Evolutionary conservation across 371 early-diverging fungal species (phyloP).

Genomic region (Circinella umbellata): DNA sequence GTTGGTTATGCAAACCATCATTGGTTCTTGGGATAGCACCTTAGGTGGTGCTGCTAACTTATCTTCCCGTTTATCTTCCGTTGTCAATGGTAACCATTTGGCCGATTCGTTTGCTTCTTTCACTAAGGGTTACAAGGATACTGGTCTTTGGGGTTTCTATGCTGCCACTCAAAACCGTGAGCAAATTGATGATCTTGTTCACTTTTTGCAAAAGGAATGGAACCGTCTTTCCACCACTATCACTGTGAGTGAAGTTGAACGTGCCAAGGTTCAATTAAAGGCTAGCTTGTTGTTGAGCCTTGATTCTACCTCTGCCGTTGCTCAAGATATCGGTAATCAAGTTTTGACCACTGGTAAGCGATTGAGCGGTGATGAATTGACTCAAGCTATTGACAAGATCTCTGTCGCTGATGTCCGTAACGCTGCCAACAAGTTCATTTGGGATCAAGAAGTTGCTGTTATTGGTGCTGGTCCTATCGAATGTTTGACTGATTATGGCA

Average conservation of each 20-base stretch:
- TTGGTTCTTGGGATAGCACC: slow-evolving; percentile 92
- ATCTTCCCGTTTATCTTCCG: slow-evolving; percentile 82
- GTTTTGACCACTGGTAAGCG: slow-evolving; percentile 89
- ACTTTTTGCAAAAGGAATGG: slow-evolving; percentile 92
- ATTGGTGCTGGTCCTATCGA: slow-evolving; percentile 57
- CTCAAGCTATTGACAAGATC: slow-evolving; percentile 80
- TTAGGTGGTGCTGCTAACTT: slow-evolving; percentile 83
- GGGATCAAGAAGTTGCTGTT: slow-evolving; percentile 74
- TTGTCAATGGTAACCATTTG: slow-evolving; percentile 77
- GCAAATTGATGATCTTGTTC: slow-evolving; percentile 83
- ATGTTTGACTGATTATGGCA: slow-evolving; percentile 85
- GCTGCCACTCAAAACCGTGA: slow-evolving; percentile 76
- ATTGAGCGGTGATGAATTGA: slow-evolving; percentile 81
- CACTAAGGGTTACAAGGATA: slow-evolving; percentile 95
- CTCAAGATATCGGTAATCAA: slow-evolving; percentile 95
- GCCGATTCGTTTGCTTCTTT: slow-evolving; percentile 95
- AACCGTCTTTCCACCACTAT: slow-evolving; percentile 81
- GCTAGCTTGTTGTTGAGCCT: slow-evolving; percentile 78
- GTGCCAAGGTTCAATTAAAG: slow-evolving; percentile 95
- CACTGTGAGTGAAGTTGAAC: slow-evolving; percentile 89
- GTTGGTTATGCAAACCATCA: slow-evolving; percentile 86
- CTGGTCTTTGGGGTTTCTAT: slow-evolving; percentile 95
- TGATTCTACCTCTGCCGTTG: slow-evolving; percentile 87
- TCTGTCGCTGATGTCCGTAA: slow-evolving; percentile 82
- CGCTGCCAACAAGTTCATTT: slow-evolving; percentile 81